Base-by-base conservation (phyloP, 1,139 yeast species). In the Scheffersomyces lignicola region DNA sequence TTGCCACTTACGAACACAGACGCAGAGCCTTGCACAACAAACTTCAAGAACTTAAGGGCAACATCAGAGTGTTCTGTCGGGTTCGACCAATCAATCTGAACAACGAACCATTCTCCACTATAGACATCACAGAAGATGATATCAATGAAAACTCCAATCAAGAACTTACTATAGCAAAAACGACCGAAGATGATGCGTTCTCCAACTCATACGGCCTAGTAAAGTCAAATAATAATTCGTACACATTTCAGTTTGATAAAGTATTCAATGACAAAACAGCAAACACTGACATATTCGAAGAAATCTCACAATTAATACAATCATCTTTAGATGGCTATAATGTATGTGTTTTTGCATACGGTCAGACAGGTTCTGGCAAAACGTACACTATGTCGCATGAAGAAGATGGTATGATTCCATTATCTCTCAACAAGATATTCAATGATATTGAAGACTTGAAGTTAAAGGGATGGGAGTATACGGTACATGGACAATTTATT, bases 301-400 rank as follows among this genome's bases (percentile, higher is more conserved):
- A 92, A 50, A 76, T 90, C 1, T 82, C 95, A 1, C 96, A 90
- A 55, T 61, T 90, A 20, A 83, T 92, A 2, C 97, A 89, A 56
- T 84, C 95, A 37, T 86, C 95, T 0, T 59, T 92, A 20, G 96
- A 92, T 62, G 98, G 98, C 0, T 82, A 71, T 52, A 89, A 89
- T 50, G 96, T 88, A 3, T 89, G 97, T 56, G 89, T 92, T 2
- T 89, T 92, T 65, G 96, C 98, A 0, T 92, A 92, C 58, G 98
- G 98, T 0, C 98, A 92, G 60, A 92, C 98, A 0, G 97, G 98
- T 0, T 89, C 97, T 0, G 98, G 98, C 3, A 92, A 92, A 55
- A 90, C 97, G 0, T 83, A 65, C 55, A 92, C 98, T 0, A 92
- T 92, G 98, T 76, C 94, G 1, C 73, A 73, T 29, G 65, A 76